phyloP scores from a whole-genome alignment of 768 basidiomycete species.

The Podaxis sp. region DNA sequence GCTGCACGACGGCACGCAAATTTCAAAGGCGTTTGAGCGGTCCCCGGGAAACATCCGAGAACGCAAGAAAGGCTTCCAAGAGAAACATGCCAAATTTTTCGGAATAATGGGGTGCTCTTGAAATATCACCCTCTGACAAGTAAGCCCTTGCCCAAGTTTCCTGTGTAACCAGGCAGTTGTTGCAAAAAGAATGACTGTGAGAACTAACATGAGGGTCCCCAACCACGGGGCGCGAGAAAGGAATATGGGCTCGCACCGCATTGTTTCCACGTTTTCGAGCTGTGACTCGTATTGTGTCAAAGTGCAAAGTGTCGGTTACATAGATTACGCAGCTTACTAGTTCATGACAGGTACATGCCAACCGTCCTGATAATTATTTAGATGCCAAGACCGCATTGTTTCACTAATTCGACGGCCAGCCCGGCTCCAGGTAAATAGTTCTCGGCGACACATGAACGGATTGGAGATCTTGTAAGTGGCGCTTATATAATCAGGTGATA shows the following conservation, averaged over 20 bases:
- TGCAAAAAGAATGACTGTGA: background rate
- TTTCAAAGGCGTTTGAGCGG: conserved; percentile 8
- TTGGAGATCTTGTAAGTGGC: background rate
- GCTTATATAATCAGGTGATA: background rate
- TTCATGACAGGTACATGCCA: no score
- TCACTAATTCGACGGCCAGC: background rate
- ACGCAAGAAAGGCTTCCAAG: background rate
- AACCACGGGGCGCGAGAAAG: background rate
- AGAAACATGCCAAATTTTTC: background rate
- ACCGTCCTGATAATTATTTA: no score
- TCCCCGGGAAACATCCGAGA: conserved; percentile 2
- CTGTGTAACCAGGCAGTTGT: background rate
- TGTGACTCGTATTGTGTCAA: background rate
- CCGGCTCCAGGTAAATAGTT: background rate
- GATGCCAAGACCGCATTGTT: no score
- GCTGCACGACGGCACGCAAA: background rate
- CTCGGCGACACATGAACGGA: background rate
- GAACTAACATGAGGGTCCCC: background rate
- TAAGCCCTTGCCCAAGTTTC: background rate
- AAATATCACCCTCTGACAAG: background rate
- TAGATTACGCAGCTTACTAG: no score
- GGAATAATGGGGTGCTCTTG: background rate
- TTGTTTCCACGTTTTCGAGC: conserved; percentile 7
- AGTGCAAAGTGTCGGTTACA: background rate
- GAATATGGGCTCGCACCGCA: background rate